Conservation (phyloP, 352 stramenopile genomes). For the Phytophthora ramorum region DNA sequence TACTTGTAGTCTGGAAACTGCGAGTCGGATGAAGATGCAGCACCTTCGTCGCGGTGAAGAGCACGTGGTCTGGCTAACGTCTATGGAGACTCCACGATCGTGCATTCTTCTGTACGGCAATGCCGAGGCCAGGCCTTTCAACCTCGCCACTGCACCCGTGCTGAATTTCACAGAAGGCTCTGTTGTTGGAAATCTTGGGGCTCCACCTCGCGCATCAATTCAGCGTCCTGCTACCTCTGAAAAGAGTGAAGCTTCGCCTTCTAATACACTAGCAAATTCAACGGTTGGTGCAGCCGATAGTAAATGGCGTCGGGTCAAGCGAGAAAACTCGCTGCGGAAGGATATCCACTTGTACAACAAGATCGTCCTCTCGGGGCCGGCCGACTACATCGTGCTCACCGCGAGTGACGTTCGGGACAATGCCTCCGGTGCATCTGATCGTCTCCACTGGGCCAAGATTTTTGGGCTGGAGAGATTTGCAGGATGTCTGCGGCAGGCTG, state of each 20-base stretch:
- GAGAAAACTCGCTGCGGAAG: constrained; percentile 42
- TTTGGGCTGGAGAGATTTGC: constrained; percentile 47
- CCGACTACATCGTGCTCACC: constrained; percentile 50
- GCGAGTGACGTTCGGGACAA: constrained; percentile 44
- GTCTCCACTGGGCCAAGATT: constrained; percentile 40
- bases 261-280: constrained; percentile 1
- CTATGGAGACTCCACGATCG: constrained; percentile 42
- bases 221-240: neutral
- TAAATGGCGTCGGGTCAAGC: constrained; percentile 51
- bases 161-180: constrained; percentile 50
- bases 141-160: constrained; percentile 32
- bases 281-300: constrained; percentile 13
- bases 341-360: constrained; percentile 48
- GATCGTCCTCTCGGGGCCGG: constrained; percentile 42
- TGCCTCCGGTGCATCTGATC: constrained; percentile 35
- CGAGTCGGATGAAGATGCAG: constrained; percentile 47
- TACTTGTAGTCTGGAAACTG: constrained; percentile 38
- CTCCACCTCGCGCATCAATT: constrained; percentile 12
- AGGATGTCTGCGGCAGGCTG: constrained; percentile 39
- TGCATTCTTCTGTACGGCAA: constrained; percentile 53
- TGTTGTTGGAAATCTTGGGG: constrained; percentile 44
- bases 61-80: constrained; percentile 45
- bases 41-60: constrained; percentile 47
- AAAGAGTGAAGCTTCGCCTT: constrained; percentile 4
- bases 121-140: constrained; percentile 46